A percentile compares a stretch with the other conserved stretches of the same genome.
These are phyloP conservation scores for Teunomyces stri DNA, from an alignment of 805 yeast genomes.

Conservation along the genomic window DNA sequence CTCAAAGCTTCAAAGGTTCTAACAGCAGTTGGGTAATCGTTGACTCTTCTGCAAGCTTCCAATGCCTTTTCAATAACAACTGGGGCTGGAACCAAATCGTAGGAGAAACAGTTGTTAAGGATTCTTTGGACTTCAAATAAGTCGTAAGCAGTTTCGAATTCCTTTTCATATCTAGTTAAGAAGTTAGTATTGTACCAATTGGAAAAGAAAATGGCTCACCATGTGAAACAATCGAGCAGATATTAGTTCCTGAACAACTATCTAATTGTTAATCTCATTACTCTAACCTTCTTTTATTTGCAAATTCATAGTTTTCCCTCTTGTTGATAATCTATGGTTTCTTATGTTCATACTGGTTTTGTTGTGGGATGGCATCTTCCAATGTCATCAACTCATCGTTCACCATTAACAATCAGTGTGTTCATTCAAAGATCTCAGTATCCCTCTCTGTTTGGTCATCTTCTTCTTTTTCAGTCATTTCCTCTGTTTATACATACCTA, in stretches of 20 bases:
- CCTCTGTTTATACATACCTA: conserved; percentile 44
- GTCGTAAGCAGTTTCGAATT: conserved; percentile 82
- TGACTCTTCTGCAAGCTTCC: conserved; percentile 97
- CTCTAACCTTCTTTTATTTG: too few species aligned
- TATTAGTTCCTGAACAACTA: not conserved
- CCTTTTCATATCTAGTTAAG: conserved; percentile 74
- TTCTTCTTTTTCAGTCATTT: not conserved
- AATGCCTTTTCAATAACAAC: conserved; percentile 92
- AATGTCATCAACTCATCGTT: not conserved
- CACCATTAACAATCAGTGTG: too few species aligned
- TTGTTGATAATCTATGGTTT: too few species aligned
- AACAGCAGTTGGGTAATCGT: conserved; percentile 97
- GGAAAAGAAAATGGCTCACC: not conserved
- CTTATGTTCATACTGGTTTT: too few species aligned
- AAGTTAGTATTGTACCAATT: conserved; percentile 24
- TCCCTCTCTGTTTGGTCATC: too few species aligned
- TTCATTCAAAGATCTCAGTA: not conserved
- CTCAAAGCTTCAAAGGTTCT: conserved; percentile 97
- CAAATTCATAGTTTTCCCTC: not conserved
- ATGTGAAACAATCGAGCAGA: not conserved
- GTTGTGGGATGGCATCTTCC: too few species aligned
- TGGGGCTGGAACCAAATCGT: conserved; percentile 98
- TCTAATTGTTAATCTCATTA: not conserved
- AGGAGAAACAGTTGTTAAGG: conserved; percentile 95
- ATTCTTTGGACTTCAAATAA: conserved; percentile 68